Conservation (phyloP, 345 rosid genomes). For the Passiflora organensis region DNA sequence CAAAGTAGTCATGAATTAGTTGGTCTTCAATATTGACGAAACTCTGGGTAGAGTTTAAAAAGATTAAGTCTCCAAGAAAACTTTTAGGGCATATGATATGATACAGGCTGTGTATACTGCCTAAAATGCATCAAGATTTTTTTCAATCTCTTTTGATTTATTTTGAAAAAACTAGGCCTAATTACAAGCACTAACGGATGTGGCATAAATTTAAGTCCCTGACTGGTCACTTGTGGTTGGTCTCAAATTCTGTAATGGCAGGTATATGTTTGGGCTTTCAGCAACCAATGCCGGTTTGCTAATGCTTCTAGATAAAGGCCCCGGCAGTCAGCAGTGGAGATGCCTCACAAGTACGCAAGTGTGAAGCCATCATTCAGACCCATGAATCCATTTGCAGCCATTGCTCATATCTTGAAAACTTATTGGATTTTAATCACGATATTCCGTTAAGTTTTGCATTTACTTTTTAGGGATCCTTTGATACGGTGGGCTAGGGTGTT, state of each 20-base stretch:
- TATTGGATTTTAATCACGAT: not conserved
- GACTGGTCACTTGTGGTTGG: not conserved
- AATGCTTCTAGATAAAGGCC: constrained; percentile 72
- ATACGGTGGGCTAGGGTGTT: constrained; percentile 24
- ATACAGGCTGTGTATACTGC: too few relatives aligned
- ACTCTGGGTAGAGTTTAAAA: too few relatives aligned
- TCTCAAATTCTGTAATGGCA: constrained; percentile 16
- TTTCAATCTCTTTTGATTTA: not conserved
- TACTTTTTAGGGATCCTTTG: constrained; percentile 12
- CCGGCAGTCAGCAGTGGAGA: constrained; percentile 63
- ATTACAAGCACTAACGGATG: not conserved
- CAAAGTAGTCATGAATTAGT: not conserved
- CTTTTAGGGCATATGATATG: too few relatives aligned
- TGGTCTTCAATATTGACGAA: too few relatives aligned
- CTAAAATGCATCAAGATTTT: not conserved
- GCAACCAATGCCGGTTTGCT: constrained; percentile 66
- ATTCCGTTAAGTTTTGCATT: not conserved
- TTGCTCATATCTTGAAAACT: not conserved
- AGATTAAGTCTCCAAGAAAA: too few relatives aligned
- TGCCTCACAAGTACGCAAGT: constrained; percentile 74
- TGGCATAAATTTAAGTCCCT: not conserved
- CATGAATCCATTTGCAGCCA: constrained; percentile 1
- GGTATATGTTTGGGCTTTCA: constrained; percentile 65
- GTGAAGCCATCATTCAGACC: constrained; percentile 6
- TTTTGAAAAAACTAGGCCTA: not conserved